Evolutionary conservation across 192 early-diverging fungal species (phyloP).

Genomic region (Coemansia sp.): DNA sequence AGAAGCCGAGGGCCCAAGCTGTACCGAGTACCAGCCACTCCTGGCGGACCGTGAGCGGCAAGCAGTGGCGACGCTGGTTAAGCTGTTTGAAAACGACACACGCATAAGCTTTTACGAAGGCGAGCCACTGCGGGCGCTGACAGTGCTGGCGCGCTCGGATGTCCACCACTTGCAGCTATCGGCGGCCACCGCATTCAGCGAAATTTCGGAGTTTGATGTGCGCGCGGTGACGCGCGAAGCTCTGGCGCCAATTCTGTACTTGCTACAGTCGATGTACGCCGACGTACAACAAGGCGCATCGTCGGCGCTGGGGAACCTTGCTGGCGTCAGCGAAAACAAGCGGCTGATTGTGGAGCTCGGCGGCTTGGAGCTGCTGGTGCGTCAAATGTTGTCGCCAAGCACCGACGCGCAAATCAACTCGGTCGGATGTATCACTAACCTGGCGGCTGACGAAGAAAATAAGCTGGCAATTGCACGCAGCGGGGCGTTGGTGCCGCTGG

Average conservation of each 20-base stretch:
- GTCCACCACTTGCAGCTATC: constrained; percentile 79
- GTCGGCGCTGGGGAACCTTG: constrained; percentile 84
- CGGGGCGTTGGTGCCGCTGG: constrained; percentile 69
- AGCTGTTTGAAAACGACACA: constrained; percentile 41
- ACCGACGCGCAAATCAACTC: constrained; percentile 92
- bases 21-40: constrained; percentile 23
- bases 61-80: constrained; percentile 32
- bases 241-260: constrained; percentile 73
- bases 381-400: constrained; percentile 79
- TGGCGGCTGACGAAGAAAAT: constrained; percentile 84
- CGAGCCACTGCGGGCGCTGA: constrained; percentile 67
- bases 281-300: constrained; percentile 82
- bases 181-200: constrained; percentile 83
- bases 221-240: constrained; percentile 70
- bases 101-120: constrained; percentile 68
- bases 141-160: constrained; percentile 78
- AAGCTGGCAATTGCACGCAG: constrained; percentile 84
- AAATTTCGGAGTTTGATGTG: constrained; percentile 82
- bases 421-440: constrained; percentile 89
- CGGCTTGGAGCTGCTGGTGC: constrained; percentile 77
- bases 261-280: constrained; percentile 76
- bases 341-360: constrained; percentile 77
- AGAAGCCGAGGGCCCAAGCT: not conserved
- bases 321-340: constrained; percentile 71
- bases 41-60: constrained; percentile 30